phyloP scores from a whole-genome alignment of 805 yeast species.

The Ogataea pignaliae region DNA sequence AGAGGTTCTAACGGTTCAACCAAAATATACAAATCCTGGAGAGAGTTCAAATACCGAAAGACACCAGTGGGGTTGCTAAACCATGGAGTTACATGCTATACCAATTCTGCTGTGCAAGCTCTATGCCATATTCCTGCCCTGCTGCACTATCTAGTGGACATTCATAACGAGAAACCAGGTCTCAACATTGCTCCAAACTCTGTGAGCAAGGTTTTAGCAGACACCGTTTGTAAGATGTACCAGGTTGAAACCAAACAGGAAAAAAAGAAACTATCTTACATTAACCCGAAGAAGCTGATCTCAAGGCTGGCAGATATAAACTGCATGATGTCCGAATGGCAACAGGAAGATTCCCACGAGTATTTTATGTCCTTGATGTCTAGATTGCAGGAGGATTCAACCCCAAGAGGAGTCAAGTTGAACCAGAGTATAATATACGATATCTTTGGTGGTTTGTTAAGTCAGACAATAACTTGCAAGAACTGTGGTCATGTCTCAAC shows the following conservation, averaged over 20 bases:
- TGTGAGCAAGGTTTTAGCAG: constrained; percentile 64
- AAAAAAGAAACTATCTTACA: constrained; percentile 36
- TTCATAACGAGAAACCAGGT: constrained; percentile 49
- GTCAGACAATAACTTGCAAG: constrained; percentile 81
- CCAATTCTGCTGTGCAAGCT: constrained; percentile 92
- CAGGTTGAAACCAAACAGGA: constrained; percentile 39
- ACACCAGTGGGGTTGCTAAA: constrained; percentile 77
- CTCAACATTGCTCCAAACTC: constrained; percentile 46
- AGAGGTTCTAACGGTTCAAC: constrained; percentile 57
- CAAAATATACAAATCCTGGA: constrained; percentile 70
- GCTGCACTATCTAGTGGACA: constrained; percentile 73
- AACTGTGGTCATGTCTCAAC: constrained; percentile 77
- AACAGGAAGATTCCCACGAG: constrained; percentile 97
- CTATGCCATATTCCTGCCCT: constrained; percentile 88
- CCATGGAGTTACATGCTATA: constrained; percentile 95
- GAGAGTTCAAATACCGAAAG: constrained; percentile 40
- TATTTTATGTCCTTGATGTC: constrained; percentile 90
- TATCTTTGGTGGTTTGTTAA: constrained; percentile 86
- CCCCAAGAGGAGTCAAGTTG: constrained; percentile 84
- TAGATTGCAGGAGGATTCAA: constrained; percentile 84
- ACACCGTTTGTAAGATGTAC: constrained; percentile 69
- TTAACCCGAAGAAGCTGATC: constrained; percentile 75
- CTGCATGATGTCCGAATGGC: constrained; percentile 96
- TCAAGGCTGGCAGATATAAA: constrained; percentile 75
- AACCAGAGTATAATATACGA: constrained; percentile 82